Conservation (phyloP, 176 grass and related monocot genomes). For the Tillandsia leiboldiana region DNA sequence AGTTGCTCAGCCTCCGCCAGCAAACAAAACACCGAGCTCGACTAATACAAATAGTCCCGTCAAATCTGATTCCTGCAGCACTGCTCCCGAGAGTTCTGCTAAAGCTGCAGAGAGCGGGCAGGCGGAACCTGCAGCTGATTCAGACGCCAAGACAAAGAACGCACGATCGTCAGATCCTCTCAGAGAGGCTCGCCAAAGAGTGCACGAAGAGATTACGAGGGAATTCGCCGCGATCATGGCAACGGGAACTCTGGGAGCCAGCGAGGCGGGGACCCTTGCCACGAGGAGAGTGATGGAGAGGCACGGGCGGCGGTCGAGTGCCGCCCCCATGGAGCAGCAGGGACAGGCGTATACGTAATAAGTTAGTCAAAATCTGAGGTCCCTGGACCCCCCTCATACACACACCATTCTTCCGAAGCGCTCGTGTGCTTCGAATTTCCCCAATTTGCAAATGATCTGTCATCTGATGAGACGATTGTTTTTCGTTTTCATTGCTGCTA, state of each 20-base stretch:
- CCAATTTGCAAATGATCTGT: no score
- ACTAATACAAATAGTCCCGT: no score
- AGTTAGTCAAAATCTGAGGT: no score
- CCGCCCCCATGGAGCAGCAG: constrained; percentile 21
- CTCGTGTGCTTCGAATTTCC: no score
- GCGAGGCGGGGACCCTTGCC: constrained; percentile 48
- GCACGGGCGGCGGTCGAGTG: constrained; percentile 30
- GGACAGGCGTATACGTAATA: background rate
- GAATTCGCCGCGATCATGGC: constrained; percentile 69
- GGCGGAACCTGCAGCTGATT: constrained; percentile 10
- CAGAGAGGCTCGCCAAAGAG: constrained; percentile 29
- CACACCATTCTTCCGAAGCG: no score
- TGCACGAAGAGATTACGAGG: constrained; percentile 53
- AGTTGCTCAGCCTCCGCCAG: background rate
- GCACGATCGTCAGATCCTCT: constrained; percentile 21
- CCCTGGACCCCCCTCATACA: no score
- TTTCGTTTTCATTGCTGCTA: no score
- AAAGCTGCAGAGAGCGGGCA: background rate
- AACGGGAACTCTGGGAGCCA: constrained; percentile 30
- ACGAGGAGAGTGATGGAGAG: constrained; percentile 60
- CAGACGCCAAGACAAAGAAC: constrained; percentile 4
- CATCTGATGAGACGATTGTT: no score
- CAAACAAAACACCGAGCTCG: background rate
- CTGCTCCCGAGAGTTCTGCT: background rate
- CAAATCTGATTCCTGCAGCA: no score